Conservation (phyloP, 2,329 filamentous ascomycete genomes). For the Xylaria sp. region DNA sequence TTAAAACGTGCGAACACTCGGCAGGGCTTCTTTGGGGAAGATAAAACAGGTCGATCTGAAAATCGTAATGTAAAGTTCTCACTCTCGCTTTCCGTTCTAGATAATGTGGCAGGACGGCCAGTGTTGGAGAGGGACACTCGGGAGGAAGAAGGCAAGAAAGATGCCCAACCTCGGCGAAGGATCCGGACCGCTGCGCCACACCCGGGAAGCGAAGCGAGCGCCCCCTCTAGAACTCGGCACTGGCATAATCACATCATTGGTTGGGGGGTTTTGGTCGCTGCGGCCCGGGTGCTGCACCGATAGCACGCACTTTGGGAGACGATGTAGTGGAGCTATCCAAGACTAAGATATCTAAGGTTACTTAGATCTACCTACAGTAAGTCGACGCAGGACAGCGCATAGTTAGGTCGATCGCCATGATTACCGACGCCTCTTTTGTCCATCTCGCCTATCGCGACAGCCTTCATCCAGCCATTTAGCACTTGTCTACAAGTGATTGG, state of each 20-base stretch:
- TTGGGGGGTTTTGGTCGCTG: not conserved
- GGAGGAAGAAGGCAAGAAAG: not conserved
- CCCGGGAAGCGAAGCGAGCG: not conserved
- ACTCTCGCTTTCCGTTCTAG: not conserved
- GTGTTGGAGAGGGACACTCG: no score
- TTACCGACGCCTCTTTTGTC: not conserved
- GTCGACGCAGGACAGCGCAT: not conserved
- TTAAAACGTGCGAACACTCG: not conserved
- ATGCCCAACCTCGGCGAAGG: conserved; percentile 1
- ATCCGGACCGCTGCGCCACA: not conserved
- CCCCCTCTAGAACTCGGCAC: conserved; percentile 6
- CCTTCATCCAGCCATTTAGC: not conserved
- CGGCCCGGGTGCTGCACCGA: no score
- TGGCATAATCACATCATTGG: not conserved
- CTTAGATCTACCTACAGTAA: not conserved
- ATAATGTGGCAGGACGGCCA: not conserved
- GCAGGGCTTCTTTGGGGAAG: not conserved
- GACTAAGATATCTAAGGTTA: no score
- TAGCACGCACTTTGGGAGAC: not conserved
- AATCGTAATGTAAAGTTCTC: not conserved
- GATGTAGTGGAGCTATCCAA: not conserved
- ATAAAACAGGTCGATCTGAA: not conserved
- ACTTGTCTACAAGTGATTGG: not conserved
- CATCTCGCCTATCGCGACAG: not conserved
- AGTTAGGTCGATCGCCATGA: not conserved